These are phyloP conservation scores for Mortierella sp. DNA, from an alignment of 371 early-diverging fungal genomes.

Conservation along the genomic window DNA sequence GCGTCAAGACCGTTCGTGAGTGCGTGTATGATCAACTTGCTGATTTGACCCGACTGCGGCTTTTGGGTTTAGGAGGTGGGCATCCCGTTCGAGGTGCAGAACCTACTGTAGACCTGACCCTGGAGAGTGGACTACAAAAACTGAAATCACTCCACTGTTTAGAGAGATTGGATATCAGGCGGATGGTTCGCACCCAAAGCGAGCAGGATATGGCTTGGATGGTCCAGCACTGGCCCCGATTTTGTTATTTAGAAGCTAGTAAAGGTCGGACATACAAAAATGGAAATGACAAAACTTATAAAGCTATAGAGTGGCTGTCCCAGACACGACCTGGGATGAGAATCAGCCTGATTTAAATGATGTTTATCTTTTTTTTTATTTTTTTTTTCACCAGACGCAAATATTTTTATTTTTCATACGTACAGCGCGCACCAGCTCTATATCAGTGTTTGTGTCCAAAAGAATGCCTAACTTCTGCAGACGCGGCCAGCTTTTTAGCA, in stretches of 20 bases:
- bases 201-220: constrained; percentile 39
- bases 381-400: constrained; percentile 18
- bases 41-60: constrained; percentile 23
- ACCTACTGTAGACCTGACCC: constrained; percentile 36
- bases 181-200: constrained; percentile 8
- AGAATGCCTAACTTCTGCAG: constrained; percentile 25
- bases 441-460: constrained; percentile 23
- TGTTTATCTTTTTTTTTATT: not conserved
- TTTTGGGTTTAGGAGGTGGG: constrained; percentile 48
- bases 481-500: constrained; percentile 28
- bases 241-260: constrained; percentile 17
- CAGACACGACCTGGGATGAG: constrained; percentile 40
- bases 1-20: constrained; percentile 10
- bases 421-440: constrained; percentile 20
- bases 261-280: not conserved
- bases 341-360: constrained; percentile 19
- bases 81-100: constrained; percentile 33
- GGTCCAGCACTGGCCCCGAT: constrained; percentile 34
- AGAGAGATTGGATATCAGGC: constrained; percentile 29
- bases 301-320: constrained; percentile 50
- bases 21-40: constrained; percentile 33
- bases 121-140: constrained; percentile 31
- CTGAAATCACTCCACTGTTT: constrained; percentile 24
- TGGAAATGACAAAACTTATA: constrained; percentile 19
- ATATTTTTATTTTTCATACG: constrained; percentile 6